Conservation (phyloP, 257 asterid genomes). For the Penstemon davidsonii region DNA sequence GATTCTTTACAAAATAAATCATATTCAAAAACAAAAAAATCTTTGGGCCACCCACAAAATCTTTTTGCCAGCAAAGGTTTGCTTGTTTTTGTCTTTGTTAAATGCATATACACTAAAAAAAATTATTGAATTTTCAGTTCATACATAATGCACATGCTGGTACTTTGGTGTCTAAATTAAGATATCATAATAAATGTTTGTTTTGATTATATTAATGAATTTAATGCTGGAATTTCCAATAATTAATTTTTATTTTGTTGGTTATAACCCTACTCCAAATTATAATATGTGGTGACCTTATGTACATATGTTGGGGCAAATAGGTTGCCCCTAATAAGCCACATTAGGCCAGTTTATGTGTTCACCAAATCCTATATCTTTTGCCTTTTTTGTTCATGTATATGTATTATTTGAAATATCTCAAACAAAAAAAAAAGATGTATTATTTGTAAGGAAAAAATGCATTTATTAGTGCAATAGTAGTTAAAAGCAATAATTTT, state of each 20-base stretch:
- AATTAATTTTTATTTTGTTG: constrained; percentile 2
- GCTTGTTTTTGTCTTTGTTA: constrained; percentile 35
- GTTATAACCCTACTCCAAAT: constrained; percentile 34
- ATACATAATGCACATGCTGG: constrained; percentile 25
- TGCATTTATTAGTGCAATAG: background rate
- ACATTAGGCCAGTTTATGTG: constrained; percentile 23
- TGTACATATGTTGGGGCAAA: constrained; percentile 33
- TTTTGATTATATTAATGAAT: background rate
- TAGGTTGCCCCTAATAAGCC: constrained; percentile 25
- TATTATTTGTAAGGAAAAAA: background rate
- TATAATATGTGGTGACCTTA: constrained; percentile 35
- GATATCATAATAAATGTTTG: background rate
- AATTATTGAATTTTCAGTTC: constrained; percentile 29
- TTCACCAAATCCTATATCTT: constrained; percentile 18
- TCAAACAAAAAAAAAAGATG: background rate
- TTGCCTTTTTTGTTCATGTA: constrained; percentile 11
- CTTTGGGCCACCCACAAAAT: constrained; percentile 43
- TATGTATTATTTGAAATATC: background rate
- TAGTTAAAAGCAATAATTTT: background rate
- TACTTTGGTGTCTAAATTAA: constrained; percentile 13
- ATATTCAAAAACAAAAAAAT: constrained; percentile 28
- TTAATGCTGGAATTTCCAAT: constrained; percentile 14
- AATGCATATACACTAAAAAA: constrained; percentile 31
- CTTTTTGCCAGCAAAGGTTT: constrained; percentile 39
- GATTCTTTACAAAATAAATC: constrained; percentile 12